Conservation (phyloP, 2,329 filamentous ascomycete genomes). For the Lizonia empirigonia region DNA sequence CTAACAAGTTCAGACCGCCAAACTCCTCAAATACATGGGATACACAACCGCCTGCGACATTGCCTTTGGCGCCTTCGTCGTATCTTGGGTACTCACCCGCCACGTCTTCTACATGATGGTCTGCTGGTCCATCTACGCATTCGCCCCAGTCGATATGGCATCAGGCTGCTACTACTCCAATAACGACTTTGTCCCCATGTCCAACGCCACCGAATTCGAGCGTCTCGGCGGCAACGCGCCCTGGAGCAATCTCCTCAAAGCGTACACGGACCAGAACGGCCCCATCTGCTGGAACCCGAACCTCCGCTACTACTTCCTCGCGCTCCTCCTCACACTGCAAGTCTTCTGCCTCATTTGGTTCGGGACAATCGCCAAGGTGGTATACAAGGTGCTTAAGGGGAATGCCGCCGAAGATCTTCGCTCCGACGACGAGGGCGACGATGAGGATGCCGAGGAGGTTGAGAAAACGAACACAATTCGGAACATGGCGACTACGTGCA, state of each 20-base stretch:
- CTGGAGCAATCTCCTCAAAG: conserved; percentile 69
- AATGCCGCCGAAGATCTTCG: conserved; percentile 81
- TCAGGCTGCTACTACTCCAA: conserved; percentile 73
- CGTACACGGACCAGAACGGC: conserved; percentile 73
- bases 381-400: conserved; percentile 77
- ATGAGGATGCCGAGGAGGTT: conserved; percentile 57
- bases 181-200: conserved; percentile 59
- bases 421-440: conserved; percentile 80
- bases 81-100: conserved; percentile 81
- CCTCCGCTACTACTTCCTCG: conserved; percentile 78
- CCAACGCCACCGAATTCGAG: conserved; percentile 54
- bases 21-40: conserved; percentile 86
- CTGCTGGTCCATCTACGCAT: conserved; percentile 79
- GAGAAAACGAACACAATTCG: conserved; percentile 27
- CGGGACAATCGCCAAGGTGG: conserved; percentile 82
- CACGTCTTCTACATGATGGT: conserved; percentile 80
- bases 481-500: conserved; percentile 37
- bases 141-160: conserved; percentile 66
- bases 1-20: conserved; percentile 69
- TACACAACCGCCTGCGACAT: conserved; percentile 78
- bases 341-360: conserved; percentile 86
- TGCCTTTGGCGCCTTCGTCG: conserved; percentile 83
- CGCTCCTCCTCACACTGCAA: conserved; percentile 78
- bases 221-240: conserved; percentile 51
- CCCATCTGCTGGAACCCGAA: conserved; percentile 78